These are phyloP conservation scores for Bryum argenteum DNA, from an alignment of 225 moss, liverwort and hornwort genomes.

Conservation along the genomic window DNA sequence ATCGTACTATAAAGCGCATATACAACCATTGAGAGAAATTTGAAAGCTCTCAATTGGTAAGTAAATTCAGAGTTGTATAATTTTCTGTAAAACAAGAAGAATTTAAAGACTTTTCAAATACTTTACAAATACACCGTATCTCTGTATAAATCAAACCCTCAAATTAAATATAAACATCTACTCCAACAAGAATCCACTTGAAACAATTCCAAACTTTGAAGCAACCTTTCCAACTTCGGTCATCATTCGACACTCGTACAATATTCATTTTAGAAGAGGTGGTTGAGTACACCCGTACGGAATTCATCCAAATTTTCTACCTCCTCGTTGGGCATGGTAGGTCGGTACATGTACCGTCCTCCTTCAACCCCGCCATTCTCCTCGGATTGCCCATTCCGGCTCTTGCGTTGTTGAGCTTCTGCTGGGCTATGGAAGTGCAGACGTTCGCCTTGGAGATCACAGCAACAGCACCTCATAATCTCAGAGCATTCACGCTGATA, in stretches of 20 bases:
- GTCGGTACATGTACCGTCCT: conserved; percentile 28
- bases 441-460: neutral
- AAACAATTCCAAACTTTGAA: too few species aligned
- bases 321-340: neutral
- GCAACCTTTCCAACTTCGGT: too few species aligned
- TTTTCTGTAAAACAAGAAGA: too few species aligned
- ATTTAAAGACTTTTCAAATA: too few species aligned
- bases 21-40: too few species aligned
- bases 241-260: too few species aligned
- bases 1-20: too few species aligned
- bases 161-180: too few species aligned
- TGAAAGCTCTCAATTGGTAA: neutral
- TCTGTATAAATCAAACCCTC: too few species aligned
- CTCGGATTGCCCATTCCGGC: conserved; percentile 1
- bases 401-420: conserved; percentile 24
- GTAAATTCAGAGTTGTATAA: too few species aligned
- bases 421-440: conserved; percentile 35
- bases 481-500: neutral
- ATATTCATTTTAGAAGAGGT: neutral
- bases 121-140: too few species aligned
- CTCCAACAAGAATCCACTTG: too few species aligned
- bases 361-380: neutral
- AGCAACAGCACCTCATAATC: neutral
- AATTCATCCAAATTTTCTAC: conserved; percentile 5
- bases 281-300: neutral